Base-by-base conservation (phyloP, 306 rosid species). In the Quercus wislizeni region DNA sequence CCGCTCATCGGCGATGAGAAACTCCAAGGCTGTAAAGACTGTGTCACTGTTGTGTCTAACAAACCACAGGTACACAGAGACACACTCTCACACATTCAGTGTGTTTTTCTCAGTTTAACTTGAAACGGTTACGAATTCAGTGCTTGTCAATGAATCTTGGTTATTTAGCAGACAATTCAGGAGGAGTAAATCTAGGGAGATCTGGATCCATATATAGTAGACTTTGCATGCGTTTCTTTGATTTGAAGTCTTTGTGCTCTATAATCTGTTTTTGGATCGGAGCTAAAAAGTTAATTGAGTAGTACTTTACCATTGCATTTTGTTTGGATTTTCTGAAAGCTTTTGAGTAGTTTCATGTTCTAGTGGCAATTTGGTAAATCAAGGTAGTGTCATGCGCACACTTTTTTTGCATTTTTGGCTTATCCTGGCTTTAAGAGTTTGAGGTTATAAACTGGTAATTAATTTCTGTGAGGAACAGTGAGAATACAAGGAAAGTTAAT, bases 21-120 rank as follows among this genome's bases (percentile, higher is more conserved):
- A 81, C 84, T 90, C 74, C 99, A 91, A 79, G 99, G 99, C 1
- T 96, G 99, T 87, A 91, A 96, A 76, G 99, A 96, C 85, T 96
- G 99, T 74, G 98, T 96, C 81, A 90, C 89, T 74, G 96, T 93
- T 80, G 91, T 90, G 75, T 58, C 89, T 20, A 94, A 94, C 68
- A 96, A 96, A 92, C 99, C 98, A 83, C 99, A 96, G 99, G 98
- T 94, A 81, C 79, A 62, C 63, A 75, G 64, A 35, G 79, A 75
- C 71, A n/a, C 75, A 55, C 51, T 1, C 46, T 14, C 79, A 7
- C 75, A 57, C 64, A 82, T 67, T 78, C 54, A 3, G 21, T 13
- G 67, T 30, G 38, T 43, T 15, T 21, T 17, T 27, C 21, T 28
- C 64, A 31, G 17, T 6, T 74, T n/a, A 25, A 4, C 15, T 31